These are phyloP conservation scores for Tolypocladium ovalisporum DNA, from an alignment of 2,329 filamentous ascomycete species.

Conservation along the genomic window DNA sequence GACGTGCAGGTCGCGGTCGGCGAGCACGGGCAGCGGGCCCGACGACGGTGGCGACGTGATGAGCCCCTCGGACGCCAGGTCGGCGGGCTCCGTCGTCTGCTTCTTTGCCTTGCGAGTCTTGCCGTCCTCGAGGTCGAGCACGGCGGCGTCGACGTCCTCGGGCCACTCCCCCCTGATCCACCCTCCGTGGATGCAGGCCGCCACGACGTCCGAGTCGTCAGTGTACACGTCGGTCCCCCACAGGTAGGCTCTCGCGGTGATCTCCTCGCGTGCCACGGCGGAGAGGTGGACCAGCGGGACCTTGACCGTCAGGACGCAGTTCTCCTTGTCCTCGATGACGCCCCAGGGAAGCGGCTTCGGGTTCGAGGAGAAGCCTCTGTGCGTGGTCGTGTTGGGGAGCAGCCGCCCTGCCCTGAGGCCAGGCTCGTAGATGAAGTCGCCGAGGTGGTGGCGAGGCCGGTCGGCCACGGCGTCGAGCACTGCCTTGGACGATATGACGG, in stretches of 20 bases:
- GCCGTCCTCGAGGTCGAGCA: slow-evolving; percentile 46
- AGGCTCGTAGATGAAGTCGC: slow-evolving; percentile 72
- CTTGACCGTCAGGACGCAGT: slow-evolving; percentile 83
- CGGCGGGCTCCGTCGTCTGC: slow-evolving; percentile 16
- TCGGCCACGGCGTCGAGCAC: slow-evolving; percentile 63
- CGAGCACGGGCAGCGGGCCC: slow-evolving; percentile 53
- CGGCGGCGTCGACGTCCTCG: slow-evolving; percentile 59
- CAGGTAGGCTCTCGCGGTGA: slow-evolving; percentile 67
- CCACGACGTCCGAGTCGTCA: slow-evolving; percentile 88
- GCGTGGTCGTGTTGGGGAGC: slow-evolving; percentile 26
- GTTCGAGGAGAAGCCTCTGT: slow-evolving; percentile 37
- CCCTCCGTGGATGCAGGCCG: slow-evolving; percentile 84
- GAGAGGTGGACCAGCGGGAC: slow-evolving; percentile 71
- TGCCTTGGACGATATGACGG: slow-evolving; percentile 55
- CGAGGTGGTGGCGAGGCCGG: slow-evolving; percentile 68
- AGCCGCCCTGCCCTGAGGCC: slow-evolving; percentile 44
- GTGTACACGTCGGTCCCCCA: slow-evolving; percentile 96
- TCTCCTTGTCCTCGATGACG: slow-evolving; percentile 61
- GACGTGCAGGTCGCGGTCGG: slow-evolving; percentile 72
- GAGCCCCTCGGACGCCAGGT: slow-evolving; percentile 28
- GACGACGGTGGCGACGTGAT: slow-evolving; percentile 43
- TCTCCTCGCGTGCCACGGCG: slow-evolving; percentile 62
- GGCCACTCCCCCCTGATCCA: slow-evolving; percentile 87
- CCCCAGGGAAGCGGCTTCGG: slow-evolving; percentile 70
- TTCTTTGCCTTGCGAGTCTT: slow-evolving; percentile 20